Base-by-base conservation (phyloP, 148 eudicot species). In the Rhododendron mucronatum region DNA sequence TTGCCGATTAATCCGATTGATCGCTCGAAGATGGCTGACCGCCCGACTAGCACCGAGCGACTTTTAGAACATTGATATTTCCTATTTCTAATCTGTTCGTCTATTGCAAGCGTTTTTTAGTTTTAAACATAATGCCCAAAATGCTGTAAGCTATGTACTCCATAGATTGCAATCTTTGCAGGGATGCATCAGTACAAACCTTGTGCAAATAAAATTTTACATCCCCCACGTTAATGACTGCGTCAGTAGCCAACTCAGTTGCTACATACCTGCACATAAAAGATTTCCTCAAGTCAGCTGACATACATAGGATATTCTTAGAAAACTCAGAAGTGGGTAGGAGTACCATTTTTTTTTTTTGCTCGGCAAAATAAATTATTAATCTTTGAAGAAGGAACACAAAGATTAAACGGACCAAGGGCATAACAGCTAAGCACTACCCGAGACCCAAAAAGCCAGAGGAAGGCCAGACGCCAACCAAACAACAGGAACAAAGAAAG, bases 161-260 rank as follows among this genome's bases (percentile, higher is more conserved):
- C 21, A 84, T 51, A 73, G 53, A 73, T 50, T 51, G 30, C 30
- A 84, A 30, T 30, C 44, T 83, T 44, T 51, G 73, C 61, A 65
- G 63, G 47, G 39, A 55, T 23, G 51, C 1, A 65, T 80, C 11
- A 33, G 20, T 61, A 53, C 89, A 33, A 90, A 97, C 99, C 98
- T 97, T 97, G 85, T 97, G 99, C 75, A 97, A 91, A 93, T 94
- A 92, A 90, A 97, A 97, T 84, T 92, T 97, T 84, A 93, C 93
- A 50, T 93, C 96, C 59, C 89, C 94, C 41, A 97, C 95, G 78
- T 85, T 93, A 57, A 97, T 88, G 67, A 93, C 93, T 81, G 95
- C 89, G 85, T 97, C 99, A 45, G 95, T 89, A 59, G 98, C 93
- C 87, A 97, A 90, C 85, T 95, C 99, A n/a, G 96, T 88, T 33